Conservation (phyloP, 106 monocot genomes). For the Alisma plantagoaquatica region DNA sequence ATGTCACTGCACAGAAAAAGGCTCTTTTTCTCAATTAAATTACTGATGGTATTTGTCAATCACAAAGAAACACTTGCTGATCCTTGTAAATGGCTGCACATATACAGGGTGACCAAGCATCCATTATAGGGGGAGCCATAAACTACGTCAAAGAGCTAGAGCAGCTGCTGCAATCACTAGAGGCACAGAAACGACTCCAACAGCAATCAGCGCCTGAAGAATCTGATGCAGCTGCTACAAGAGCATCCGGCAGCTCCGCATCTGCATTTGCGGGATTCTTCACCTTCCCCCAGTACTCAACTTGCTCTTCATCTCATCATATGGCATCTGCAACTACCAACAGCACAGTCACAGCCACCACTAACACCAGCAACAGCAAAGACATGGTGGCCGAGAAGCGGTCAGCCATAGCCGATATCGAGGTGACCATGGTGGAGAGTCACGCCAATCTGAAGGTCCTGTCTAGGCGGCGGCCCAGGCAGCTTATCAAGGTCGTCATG, state of each 20-base stretch:
- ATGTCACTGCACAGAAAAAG: too few species aligned
- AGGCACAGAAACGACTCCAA: conserved; percentile 31
- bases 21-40: neutral
- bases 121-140: conserved; percentile 65
- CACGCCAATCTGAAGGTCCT: conserved; percentile 78
- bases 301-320: neutral
- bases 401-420: conserved; percentile 40
- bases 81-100: too few species aligned
- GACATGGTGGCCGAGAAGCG: conserved; percentile 9
- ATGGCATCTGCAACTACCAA: too few species aligned
- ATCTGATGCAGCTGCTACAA: neutral
- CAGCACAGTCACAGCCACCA: neutral
- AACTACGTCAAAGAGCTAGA: conserved; percentile 77
- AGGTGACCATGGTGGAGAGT: conserved; percentile 77
- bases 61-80: too few species aligned
- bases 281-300: conserved; percentile 44
- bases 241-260: too few species aligned
- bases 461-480: conserved; percentile 36
- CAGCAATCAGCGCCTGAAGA: conserved; percentile 5
- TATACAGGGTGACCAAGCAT: conserved; percentile 69
- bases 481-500: conserved; percentile 49
- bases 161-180: conserved; percentile 58
- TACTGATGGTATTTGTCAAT: neutral
- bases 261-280: conserved; percentile 44
- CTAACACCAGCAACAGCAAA: neutral